These are phyloP conservation scores for Calonectria henricotiae DNA, from an alignment of 2,329 filamentous ascomycete species.

Conservation along the genomic window DNA sequence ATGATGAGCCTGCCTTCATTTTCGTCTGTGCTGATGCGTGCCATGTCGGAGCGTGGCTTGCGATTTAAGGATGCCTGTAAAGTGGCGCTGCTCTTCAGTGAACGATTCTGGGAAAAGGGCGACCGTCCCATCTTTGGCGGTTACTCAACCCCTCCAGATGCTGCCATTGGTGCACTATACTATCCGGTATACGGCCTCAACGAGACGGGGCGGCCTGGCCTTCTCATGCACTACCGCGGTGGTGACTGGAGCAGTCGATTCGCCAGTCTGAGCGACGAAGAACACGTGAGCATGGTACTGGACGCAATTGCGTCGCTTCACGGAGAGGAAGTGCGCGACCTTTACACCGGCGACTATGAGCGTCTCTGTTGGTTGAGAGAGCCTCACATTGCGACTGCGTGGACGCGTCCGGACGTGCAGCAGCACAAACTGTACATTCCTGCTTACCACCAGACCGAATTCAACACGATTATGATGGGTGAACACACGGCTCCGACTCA, in stretches of 20 bases:
- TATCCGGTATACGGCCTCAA: constrained; percentile 11
- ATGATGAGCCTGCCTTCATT: constrained; percentile 47
- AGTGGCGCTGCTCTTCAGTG: constrained; percentile 65
- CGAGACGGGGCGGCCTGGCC: not conserved
- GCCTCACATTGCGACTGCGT: not conserved
- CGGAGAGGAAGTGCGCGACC: constrained; percentile 8
- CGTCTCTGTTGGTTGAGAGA: constrained; percentile 5
- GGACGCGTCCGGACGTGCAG: not conserved
- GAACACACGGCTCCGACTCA: constrained; percentile 9
- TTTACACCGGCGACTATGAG: constrained; percentile 12
- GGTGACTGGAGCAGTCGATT: constrained; percentile 20
- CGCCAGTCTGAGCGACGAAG: constrained; percentile 11
- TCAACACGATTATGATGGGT: constrained; percentile 4
- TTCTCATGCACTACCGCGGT: constrained; percentile 17
- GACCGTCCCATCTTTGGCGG: constrained; percentile 74
- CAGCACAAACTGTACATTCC: constrained; percentile 19
- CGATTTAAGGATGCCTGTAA: constrained; percentile 62
- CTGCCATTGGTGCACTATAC: constrained; percentile 3
- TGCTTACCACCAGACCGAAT: constrained; percentile 6
- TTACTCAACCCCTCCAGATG: constrained; percentile 64
- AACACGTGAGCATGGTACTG: constrained; percentile 7
- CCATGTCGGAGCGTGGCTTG: constrained; percentile 26
- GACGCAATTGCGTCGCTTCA: constrained; percentile 9
- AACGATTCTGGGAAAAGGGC: constrained; percentile 73
- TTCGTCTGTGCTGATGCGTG: constrained; percentile 28